Conservation (phyloP, 495 filamentous ascomycete species). For the Aspergillus sparsus region DNA sequence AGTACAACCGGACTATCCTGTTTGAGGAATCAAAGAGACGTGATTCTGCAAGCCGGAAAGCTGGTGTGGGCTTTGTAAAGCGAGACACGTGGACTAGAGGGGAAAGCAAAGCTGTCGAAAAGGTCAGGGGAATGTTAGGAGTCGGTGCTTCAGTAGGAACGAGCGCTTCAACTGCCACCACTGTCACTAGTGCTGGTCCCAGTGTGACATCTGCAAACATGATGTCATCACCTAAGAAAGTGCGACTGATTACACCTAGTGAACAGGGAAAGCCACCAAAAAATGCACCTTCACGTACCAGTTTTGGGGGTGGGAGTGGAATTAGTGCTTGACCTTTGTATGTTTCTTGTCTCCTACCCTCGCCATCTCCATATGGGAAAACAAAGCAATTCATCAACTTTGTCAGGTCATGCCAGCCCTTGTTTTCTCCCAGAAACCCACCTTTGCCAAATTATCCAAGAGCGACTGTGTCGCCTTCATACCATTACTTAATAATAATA, state of each 20-base stretch:
- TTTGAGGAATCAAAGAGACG: constrained; percentile 40
- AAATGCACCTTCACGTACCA: constrained; percentile 28
- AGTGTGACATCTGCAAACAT: constrained; percentile 31
- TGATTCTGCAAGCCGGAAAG: constrained; percentile 38
- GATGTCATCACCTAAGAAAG: constrained; percentile 49
- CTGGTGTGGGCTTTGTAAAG: constrained; percentile 42
- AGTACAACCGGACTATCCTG: constrained; percentile 40
- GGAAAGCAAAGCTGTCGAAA: constrained; percentile 50
- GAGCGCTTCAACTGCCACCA: constrained; percentile 27
- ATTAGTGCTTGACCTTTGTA: neutral
- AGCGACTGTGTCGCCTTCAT: too few species aligned
- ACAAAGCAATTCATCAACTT: neutral
- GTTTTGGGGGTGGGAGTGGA: constrained; percentile 20
- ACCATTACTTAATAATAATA: too few species aligned
- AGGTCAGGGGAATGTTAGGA: constrained; percentile 50
- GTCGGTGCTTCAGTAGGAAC: constrained; percentile 29
- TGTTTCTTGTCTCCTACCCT: neutral
- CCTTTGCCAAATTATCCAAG: too few species aligned
- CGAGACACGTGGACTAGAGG: constrained; percentile 45
- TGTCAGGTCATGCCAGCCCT: neutral
- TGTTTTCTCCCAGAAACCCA: too few species aligned
- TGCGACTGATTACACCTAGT: constrained; percentile 45
- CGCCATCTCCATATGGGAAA: neutral
- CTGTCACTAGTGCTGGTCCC: constrained; percentile 19
- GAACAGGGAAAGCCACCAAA: constrained; percentile 39